phyloP scores from a whole-genome alignment of 2,329 filamentous ascomycete genomes.

The Aspergillus quadricinctus region DNA sequence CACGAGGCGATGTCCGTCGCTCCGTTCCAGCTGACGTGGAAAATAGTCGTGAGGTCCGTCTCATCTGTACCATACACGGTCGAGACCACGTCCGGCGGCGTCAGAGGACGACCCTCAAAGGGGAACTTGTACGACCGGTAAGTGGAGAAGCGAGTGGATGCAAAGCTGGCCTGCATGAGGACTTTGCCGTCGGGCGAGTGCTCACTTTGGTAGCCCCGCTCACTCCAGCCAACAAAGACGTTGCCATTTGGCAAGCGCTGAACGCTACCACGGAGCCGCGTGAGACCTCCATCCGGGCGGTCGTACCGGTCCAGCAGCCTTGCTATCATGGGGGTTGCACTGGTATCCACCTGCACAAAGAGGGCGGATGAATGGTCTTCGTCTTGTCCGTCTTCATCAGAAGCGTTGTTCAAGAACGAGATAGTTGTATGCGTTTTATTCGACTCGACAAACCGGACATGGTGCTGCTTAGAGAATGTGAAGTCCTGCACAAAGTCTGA shows the following conservation, averaged over 20 bases:
- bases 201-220: slow-evolving; percentile 34
- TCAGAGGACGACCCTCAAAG: slow-evolving; percentile 31
- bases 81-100: slow-evolving; percentile 30
- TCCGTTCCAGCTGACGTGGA: slow-evolving; percentile 45
- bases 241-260: slow-evolving; percentile 35
- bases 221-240: slow-evolving; percentile 35
- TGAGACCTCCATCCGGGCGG: slow-evolving; percentile 32
- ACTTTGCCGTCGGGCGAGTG: slow-evolving; percentile 30
- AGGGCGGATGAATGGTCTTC: slow-evolving; percentile 29
- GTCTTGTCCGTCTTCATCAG: slow-evolving; percentile 25
- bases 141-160: slow-evolving; percentile 30
- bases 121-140: slow-evolving; percentile 40
- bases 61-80: slow-evolving; percentile 27
- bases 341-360: slow-evolving; percentile 28
- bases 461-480: slow-evolving; percentile 36
- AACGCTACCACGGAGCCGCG: slow-evolving; percentile 33
- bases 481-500: slow-evolving; percentile 32
- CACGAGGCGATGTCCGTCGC: slow-evolving; percentile 45
- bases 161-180: slow-evolving; percentile 35
- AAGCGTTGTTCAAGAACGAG: slow-evolving; percentile 34
- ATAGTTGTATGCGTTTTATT: slow-evolving; percentile 27
- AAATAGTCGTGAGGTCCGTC: slow-evolving; percentile 19
- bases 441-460: slow-evolving; percentile 30
- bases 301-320: slow-evolving; percentile 25
- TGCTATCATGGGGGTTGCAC: slow-evolving; percentile 23